Evolutionary conservation across 192 early-diverging fungal genomes (phyloP).

Genomic region (Entophlyctis luteolus): DNA sequence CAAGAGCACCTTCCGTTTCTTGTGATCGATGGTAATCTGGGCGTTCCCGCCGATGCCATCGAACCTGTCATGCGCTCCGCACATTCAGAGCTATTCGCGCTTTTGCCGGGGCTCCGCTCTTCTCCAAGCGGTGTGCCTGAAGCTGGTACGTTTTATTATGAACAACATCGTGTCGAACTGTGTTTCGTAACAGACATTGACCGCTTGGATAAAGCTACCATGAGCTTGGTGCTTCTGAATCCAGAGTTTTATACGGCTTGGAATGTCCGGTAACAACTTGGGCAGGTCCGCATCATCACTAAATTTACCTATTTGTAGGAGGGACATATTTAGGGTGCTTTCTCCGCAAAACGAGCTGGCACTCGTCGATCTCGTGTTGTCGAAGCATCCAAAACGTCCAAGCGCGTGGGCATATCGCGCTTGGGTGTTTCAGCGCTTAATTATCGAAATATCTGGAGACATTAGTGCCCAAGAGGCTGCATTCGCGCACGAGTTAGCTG

Average conservation of each 20-base stretch:
- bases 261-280: constrained; percentile 11
- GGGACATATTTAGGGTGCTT: too few relatives aligned
- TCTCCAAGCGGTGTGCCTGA: too few relatives aligned
- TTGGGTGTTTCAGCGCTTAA: too few relatives aligned
- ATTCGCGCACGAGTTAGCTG: background rate
- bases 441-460: background rate
- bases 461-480: too few relatives aligned
- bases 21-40: constrained; percentile 14
- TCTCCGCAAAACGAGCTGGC: constrained; percentile 16
- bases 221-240: constrained; percentile 12
- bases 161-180: too few relatives aligned
- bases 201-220: too few relatives aligned
- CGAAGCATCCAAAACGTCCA: constrained; percentile 23
- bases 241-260: constrained; percentile 20
- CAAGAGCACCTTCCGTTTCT: background rate
- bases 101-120: too few relatives aligned
- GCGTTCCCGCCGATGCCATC: constrained; percentile 15
- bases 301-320: too few relatives aligned
- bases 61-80: background rate
- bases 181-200: too few relatives aligned
- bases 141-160: too few relatives aligned
- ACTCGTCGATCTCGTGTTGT: constrained; percentile 12
- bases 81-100: background rate
- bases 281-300: too few relatives aligned
- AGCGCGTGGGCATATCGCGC: constrained; percentile 15